Base-by-base conservation (phyloP, 441 rosid species). In the Dalechampia spathulata region DNA sequence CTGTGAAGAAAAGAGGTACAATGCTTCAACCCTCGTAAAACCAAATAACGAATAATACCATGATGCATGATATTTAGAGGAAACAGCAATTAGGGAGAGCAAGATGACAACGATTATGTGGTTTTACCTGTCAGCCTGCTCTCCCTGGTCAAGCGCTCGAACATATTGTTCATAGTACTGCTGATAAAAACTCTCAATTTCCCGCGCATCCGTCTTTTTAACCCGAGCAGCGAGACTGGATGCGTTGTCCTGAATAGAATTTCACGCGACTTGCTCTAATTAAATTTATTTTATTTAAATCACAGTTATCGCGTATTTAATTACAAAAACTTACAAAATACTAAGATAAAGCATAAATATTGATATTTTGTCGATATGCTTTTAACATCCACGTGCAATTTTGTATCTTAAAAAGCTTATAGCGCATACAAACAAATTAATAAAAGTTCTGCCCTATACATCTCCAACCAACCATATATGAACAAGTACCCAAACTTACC, bases 191-290 rank as follows among this genome's bases (percentile, higher is more conserved):
- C 94, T 83, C 75, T 85, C 88, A 45, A 94, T 90, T 85, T 94
- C 99, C 62, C 81, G 83, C 13, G 96, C 96, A 77, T 94, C 97
- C 6, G 96, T 87, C 81, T 90, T 87, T 75, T 87, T 84, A 48
- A 83, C 73, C 64, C 99, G 78, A 49, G 99, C 83, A 50, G 99
- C 95, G 61, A 94, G 90, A 80, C 96, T 94, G 38, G 99, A 85
- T 2, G 90, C 93, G 60, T 93, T 86, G 67, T 90, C 99, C 96
- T 90, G 83, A 50, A 41, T 22, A 12, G 39, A 48, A 72, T 41
- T 67, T 53, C 58, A 58, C 28, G 42, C n/a, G n/a, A n/a, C n/a
- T n/a, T n/a, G n/a, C n/a, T n/a, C n/a, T n/a, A n/a, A n/a, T n/a
- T n/a, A n/a, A n/a, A n/a, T n/a, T n/a, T n/a, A n/a, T n/a, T n/a